phyloP scores from a whole-genome alignment of 2,329 filamentous ascomycete genomes.

The Grosmannia clavigera region DNA sequence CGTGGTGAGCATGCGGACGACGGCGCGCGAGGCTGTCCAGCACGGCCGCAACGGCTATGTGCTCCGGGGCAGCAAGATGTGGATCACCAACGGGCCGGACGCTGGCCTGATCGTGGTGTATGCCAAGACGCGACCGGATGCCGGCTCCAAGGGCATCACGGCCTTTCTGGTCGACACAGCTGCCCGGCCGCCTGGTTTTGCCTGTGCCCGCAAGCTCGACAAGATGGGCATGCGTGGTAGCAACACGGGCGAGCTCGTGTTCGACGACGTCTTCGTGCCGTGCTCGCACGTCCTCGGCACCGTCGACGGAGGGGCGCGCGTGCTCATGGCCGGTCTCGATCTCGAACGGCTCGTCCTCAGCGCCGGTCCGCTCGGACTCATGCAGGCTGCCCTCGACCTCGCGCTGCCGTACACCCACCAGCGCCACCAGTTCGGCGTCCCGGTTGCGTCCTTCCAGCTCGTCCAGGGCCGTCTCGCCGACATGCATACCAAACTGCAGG shows the following conservation, averaged over 20 bases:
- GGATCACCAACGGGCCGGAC: conserved; percentile 97
- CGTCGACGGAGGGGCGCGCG: conserved; percentile 70
- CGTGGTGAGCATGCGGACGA: conserved; percentile 90
- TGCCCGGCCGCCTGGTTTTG: conserved; percentile 55
- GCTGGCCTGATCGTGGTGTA: conserved; percentile 94
- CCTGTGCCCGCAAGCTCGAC: conserved; percentile 80
- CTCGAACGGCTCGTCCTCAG: conserved; percentile 86
- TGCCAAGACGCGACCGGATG: conserved; percentile 77
- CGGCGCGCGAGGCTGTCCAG: conserved; percentile 13
- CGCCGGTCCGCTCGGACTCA: conserved; percentile 81
- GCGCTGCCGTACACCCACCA: conserved; percentile 81
- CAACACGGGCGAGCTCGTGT: conserved; percentile 88
- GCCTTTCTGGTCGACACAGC: conserved; percentile 69
- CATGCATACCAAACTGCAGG: conserved; percentile 92
- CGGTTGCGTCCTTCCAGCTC: conserved; percentile 85
- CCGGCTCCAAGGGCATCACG: conserved; percentile 80
- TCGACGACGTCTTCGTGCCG: conserved; percentile 85
- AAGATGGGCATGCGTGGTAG: conserved; percentile 97
- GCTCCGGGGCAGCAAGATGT: conserved; percentile 92
- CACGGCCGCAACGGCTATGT: conserved; percentile 42
- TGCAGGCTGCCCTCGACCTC: conserved; percentile 83
- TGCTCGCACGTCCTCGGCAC: conserved; percentile 66
- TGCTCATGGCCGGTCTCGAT: conserved; percentile 93
- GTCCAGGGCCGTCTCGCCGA: conserved; percentile 88
- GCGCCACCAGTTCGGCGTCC: conserved; percentile 74